These are phyloP conservation scores for Hericium erinaceus DNA, from an alignment of 768 basidiomycete species.

Conservation along the genomic window DNA sequence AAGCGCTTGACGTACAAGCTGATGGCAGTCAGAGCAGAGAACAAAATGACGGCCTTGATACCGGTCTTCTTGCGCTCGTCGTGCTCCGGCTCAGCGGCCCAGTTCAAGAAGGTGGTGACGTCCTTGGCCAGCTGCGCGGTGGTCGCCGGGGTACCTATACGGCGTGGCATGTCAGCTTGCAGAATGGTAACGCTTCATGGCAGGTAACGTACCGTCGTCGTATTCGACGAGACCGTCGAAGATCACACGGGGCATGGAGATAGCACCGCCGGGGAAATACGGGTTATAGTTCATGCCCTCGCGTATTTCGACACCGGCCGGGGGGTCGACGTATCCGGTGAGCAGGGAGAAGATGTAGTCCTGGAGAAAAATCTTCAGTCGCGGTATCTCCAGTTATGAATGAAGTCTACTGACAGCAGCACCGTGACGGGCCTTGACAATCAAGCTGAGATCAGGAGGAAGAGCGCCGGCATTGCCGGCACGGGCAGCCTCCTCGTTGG, in stretches of 20 bases:
- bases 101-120: conserved; percentile 88
- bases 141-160: conserved; percentile 84
- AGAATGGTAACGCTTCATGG: neutral
- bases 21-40: conserved; percentile 74
- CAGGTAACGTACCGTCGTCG: conserved; percentile 62
- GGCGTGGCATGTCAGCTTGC: neutral
- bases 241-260: conserved; percentile 94
- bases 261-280: conserved; percentile 97
- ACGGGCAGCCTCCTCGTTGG: conserved; percentile 96
- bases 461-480: conserved; percentile 91
- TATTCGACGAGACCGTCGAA: conserved; percentile 97
- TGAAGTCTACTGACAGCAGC: conserved; percentile 62
- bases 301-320: conserved; percentile 88
- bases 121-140: conserved; percentile 99
- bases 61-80: conserved; percentile 97
- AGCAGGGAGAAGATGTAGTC: conserved; percentile 96
- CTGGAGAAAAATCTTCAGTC: conserved; percentile 27
- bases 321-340: conserved; percentile 95
- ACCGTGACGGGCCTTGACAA: conserved; percentile 96
- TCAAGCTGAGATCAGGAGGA: conserved; percentile 94
- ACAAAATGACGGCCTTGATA: conserved; percentile 89
- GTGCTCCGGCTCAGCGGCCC: conserved; percentile 97
- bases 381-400: neutral
- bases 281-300: conserved; percentile 99
- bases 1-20: conserved; percentile 89